Base-by-base conservation (phyloP, 805 yeast species). In the Pichia phayaonensis region DNA sequence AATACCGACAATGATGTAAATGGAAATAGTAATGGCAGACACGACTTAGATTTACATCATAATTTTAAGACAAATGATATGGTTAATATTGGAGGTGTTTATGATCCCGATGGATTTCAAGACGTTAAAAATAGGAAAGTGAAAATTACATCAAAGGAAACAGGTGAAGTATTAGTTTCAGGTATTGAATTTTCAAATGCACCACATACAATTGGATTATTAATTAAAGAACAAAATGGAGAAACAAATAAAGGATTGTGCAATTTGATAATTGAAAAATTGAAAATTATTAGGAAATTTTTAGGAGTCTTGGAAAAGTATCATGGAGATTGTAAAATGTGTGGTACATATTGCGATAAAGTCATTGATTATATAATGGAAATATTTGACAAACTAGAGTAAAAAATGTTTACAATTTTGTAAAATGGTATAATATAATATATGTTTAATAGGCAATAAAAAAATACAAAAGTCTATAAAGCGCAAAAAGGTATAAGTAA, bases 251-350 rank as follows among this genome's bases (percentile, higher is more conserved):
- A n/a, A 23, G 24, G 21, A n/a, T n/a, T 41, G 5, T 11, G 12
- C n/a, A 41, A 41, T 2, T n/a, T 24, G 15, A 24, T 16, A 21
- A 8, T 61, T 38, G 60, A 56, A 36, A 56, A 56, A 26, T 40
- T 61, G 27, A 56, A 59, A 23, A 45, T 55, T n/a, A 40, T 54
- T 16, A 49, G 43, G 40, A 52, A 56, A 49, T 62, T 51, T 42
- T 48, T 63, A 40, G 56, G 54, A 20, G 50, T 58, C 1, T 45
- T 54, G 23, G 55, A 63, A 18, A 54, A 51, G 22, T 60, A 56
- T 46, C 52, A 50, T 43, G 62, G 59, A 4, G 56, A 54, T 21
- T 57, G 58, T 23, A 55, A 56, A 43, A 45, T 51, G 40, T 61
- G 59, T 11, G 53, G 47, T 31, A 36, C 48, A 18, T 59, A 61